These are phyloP conservation scores for Kwoniella botswanensis DNA, from an alignment of 768 basidiomycete species.

Conservation along the genomic window DNA sequence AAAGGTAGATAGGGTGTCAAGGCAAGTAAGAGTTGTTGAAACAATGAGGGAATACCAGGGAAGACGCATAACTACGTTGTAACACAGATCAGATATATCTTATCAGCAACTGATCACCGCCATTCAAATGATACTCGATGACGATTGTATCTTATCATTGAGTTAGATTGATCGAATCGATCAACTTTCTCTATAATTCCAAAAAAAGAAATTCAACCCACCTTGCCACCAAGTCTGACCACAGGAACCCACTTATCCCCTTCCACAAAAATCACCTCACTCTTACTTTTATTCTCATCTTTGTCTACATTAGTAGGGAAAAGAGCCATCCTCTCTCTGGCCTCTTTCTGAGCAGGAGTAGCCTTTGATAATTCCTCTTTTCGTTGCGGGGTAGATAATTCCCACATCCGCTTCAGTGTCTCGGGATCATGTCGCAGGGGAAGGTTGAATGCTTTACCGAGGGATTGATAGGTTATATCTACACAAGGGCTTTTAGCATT, in stretches of 20 bases:
- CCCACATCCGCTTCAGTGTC: constrained; percentile 74
- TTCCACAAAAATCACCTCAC: constrained; percentile 77
- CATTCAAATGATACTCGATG: too few species aligned
- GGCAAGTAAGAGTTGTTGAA: constrained; percentile 77
- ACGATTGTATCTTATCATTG: too few species aligned
- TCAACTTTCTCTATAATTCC: too few species aligned
- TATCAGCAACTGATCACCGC: too few species aligned
- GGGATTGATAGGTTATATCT: constrained; percentile 86
- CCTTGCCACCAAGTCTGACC: constrained; percentile 77
- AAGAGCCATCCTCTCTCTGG: constrained; percentile 85
- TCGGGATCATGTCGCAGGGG: constrained; percentile 75
- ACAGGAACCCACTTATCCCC: constrained; percentile 92
- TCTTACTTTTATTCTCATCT: constrained; percentile 63
- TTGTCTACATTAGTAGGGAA: constrained; percentile 65
- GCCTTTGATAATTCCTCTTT: constrained; percentile 68
- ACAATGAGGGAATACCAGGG: constrained; percentile 86
- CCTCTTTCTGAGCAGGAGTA: constrained; percentile 74
- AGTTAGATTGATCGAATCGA: background rate
- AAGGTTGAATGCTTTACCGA: constrained; percentile 80
- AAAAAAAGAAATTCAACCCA: constrained; percentile 20
- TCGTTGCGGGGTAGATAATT: constrained; percentile 59
- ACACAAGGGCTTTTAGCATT: constrained; percentile 1
- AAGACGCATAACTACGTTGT: constrained; percentile 71
- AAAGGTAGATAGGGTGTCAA: constrained; percentile 77
- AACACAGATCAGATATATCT: too few species aligned